Conservation (phyloP, 192 early-diverging fungal genomes). For the Coemansia sp. region DNA sequence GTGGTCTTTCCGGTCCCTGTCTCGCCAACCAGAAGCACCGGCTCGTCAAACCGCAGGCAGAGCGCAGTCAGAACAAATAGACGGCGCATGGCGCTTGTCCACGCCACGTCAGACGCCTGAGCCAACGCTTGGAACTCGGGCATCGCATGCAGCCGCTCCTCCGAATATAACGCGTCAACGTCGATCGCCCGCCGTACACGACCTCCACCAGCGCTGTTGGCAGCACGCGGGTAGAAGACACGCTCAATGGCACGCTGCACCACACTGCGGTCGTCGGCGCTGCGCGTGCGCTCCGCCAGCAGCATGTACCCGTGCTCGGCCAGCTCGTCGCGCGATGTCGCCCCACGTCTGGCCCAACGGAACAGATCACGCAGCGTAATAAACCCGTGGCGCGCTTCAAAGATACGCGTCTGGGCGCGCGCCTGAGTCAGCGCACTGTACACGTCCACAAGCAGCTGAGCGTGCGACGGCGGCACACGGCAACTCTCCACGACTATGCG, state of each 20-base stretch:
- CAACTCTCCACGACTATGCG: constrained; percentile 85
- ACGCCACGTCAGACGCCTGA: constrained; percentile 57
- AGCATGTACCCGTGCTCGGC: constrained; percentile 97
- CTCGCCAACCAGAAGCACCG: constrained; percentile 93
- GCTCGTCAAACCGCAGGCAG: constrained; percentile 80
- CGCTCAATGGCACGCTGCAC: constrained; percentile 83
- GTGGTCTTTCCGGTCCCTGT: constrained; percentile 99
- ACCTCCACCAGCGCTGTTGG: constrained; percentile 29
- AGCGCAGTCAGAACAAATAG: constrained; percentile 82
- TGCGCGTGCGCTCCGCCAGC: constrained; percentile 84
- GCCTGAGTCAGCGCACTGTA: constrained; percentile 77
- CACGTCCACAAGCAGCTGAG: constrained; percentile 77
- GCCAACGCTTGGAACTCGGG: constrained; percentile 46
- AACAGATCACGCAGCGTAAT: constrained; percentile 97
- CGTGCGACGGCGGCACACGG: constrained; percentile 84
- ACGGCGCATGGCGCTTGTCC: constrained; percentile 92
- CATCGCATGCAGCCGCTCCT: constrained; percentile 25
- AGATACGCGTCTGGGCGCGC: constrained; percentile 81
- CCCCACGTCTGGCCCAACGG: constrained; percentile 90
- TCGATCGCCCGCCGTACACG: constrained; percentile 17
- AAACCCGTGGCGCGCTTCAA: constrained; percentile 91
- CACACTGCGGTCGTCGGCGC: constrained; percentile 73
- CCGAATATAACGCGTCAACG: constrained; percentile 35
- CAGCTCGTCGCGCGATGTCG: constrained; percentile 72
- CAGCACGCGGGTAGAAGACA: constrained; percentile 69